phyloP scores from a whole-genome alignment of 2,329 filamentous ascomycete species.

The Colletotrichum sp. region DNA sequence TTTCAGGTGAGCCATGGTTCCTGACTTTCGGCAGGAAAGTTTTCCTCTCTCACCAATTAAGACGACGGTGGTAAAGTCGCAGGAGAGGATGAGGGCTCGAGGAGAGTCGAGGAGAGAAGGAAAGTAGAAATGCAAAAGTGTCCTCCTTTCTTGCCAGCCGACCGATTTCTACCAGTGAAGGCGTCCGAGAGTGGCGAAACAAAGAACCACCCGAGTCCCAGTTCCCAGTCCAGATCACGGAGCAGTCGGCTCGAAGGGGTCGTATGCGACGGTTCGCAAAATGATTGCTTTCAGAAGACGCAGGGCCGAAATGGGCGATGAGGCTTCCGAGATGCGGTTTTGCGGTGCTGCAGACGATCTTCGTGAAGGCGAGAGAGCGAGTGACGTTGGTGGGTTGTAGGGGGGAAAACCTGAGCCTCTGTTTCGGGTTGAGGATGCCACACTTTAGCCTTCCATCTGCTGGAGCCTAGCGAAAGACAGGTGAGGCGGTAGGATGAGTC shows the following conservation, averaged over 20 bases:
- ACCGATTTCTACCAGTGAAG: slow-evolving; percentile 60
- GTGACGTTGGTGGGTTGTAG: slow-evolving; percentile 27
- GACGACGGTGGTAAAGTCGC: not conserved
- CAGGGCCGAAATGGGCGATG: not conserved
- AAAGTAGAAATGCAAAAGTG: not conserved
- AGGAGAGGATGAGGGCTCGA: not conserved
- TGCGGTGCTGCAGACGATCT: slow-evolving; percentile 34
- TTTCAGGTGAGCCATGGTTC: slow-evolving; percentile 15
- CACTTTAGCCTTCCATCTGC: not conserved
- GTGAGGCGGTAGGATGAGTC: slow-evolving; percentile 3
- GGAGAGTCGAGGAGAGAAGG: not conserved
- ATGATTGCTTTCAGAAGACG: slow-evolving; percentile 22
- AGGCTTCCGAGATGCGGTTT: slow-evolving; percentile 18
- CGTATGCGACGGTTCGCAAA: slow-evolving; percentile 22
- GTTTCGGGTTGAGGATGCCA: slow-evolving; percentile 8
- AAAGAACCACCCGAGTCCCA: slow-evolving; percentile 27
- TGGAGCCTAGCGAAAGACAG: not conserved
- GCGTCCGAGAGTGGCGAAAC: slow-evolving; percentile 52
- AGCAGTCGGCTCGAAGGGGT: slow-evolving; percentile 40
- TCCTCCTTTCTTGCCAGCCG: slow-evolving; percentile 16
- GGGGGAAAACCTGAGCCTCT: slow-evolving; percentile 16
- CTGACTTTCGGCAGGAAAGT: slow-evolving; percentile 20
- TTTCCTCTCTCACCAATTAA: slow-evolving; percentile 20
- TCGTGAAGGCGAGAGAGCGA: slow-evolving; percentile 39
- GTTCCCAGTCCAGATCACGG: slow-evolving; percentile 41